A percentile compares a stretch with the other conserved stretches of the same genome.
Conservation (phyloP, 129 eudicot genomes). For the Artemisia argyi region DNA sequence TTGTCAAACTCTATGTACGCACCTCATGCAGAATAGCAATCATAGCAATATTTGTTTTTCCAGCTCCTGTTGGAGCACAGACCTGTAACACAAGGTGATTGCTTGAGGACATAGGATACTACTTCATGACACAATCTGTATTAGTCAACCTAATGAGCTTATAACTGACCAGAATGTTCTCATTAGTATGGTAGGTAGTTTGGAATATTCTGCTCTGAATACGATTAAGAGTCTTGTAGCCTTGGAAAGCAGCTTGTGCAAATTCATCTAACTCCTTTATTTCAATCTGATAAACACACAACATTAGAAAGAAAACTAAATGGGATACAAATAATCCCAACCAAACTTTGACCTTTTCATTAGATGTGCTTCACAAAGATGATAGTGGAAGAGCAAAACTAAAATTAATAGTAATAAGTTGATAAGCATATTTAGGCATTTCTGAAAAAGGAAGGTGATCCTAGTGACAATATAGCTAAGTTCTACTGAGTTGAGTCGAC, state of each 20-base stretch:
- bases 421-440: not conserved
- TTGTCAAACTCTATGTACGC: slow-evolving; percentile 15
- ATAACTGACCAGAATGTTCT: slow-evolving; percentile 75
- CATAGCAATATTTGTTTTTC: slow-evolving; percentile 98
- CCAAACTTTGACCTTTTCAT: slow-evolving; percentile 3
- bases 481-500: not conserved
- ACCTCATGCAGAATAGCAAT: slow-evolving; percentile 96
- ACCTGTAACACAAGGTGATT: slow-evolving; percentile 55
- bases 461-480: not conserved
- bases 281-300: slow-evolving; percentile 62
- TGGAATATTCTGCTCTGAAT: slow-evolving; percentile 95
- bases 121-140: not conserved
- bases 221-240: slow-evolving; percentile 93
- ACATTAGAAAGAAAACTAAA: slow-evolving; percentile 5
- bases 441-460: no score
- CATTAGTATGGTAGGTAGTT: slow-evolving; percentile 79
- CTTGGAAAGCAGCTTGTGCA: slow-evolving; percentile 98
- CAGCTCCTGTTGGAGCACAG: slow-evolving; percentile 99
- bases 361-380: not conserved
- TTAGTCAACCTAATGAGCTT: slow-evolving; percentile 2
- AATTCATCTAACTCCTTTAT: slow-evolving; percentile 93
- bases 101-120: slow-evolving; percentile 8
- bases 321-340: slow-evolving; percentile 4
- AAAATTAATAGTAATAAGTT: not conserved
- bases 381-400: not conserved